Conservation (phyloP, 192 early-diverging fungal species). For the Coemansia reversa region DNA sequence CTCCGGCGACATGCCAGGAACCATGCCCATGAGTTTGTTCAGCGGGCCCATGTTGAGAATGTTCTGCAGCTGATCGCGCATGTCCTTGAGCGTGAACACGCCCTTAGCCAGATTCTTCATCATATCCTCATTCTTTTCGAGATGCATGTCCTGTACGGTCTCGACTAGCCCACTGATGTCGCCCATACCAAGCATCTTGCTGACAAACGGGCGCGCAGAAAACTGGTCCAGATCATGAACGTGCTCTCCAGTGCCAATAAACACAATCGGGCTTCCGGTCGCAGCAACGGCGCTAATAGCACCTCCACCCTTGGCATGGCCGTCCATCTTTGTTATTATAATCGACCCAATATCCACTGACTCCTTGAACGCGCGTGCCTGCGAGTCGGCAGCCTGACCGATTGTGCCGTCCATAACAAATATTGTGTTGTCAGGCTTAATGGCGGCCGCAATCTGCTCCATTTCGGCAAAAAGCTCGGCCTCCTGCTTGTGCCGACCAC, state of each 20-base stretch:
- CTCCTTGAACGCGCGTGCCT: constrained; percentile 91
- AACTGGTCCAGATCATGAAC: constrained; percentile 93
- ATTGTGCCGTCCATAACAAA: constrained; percentile 99
- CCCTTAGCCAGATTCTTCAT: constrained; percentile 89
- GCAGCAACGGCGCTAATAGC: constrained; percentile 98
- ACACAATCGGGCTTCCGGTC: constrained; percentile 88
- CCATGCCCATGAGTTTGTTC: constrained; percentile 86
- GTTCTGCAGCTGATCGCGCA: constrained; percentile 90
- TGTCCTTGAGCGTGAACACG: constrained; percentile 86
- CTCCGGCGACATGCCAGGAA: constrained; percentile 71
- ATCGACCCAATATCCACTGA: constrained; percentile 92
- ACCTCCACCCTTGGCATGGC: constrained; percentile 98
- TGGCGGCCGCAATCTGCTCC: constrained; percentile 86
- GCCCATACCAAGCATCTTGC: constrained; percentile 95
- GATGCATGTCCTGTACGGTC: constrained; percentile 81
- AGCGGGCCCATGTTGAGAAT: constrained; percentile 91
- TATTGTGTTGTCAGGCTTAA: constrained; percentile 85
- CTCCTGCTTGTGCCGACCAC: constrained; percentile 95
- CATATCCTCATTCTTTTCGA: constrained; percentile 83
- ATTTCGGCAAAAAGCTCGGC: constrained; percentile 93
- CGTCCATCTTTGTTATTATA: constrained; percentile 98
- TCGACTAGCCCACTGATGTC: constrained; percentile 86
- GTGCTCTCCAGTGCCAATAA: constrained; percentile 97
- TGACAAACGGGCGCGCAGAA: constrained; percentile 81
- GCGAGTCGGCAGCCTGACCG: constrained; percentile 92